Evolutionary conservation across 345 rosid genomes (phyloP).

Genomic region (Camelina neglecta): DNA sequence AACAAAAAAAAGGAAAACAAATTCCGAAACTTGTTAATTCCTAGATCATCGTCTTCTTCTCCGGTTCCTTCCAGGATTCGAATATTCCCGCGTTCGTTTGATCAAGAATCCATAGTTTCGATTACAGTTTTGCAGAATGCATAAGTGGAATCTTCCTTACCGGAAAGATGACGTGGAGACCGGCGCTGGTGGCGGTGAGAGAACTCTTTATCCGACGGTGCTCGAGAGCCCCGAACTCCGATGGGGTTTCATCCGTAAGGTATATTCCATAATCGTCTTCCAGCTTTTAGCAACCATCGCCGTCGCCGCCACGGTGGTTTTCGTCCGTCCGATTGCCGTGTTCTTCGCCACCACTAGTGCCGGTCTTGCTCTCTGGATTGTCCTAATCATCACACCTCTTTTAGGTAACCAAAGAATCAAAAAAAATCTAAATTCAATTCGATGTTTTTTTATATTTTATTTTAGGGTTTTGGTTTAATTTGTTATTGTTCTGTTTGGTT

Average conservation of each 20-base stretch:
- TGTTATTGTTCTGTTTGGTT: neutral
- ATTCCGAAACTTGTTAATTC: neutral
- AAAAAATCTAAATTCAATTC: neutral
- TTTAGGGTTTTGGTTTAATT: neutral
- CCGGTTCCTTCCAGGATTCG: neutral
- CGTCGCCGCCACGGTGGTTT: conserved; percentile 73
- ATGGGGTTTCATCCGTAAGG: conserved; percentile 83
- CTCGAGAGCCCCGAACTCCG: conserved; percentile 80
- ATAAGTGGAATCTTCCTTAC: conserved; percentile 55
- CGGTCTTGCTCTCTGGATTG: conserved; percentile 74
- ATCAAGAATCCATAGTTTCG: neutral
- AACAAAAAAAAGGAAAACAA: neutral
- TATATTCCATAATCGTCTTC: conserved; percentile 65
- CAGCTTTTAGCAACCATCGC: conserved; percentile 77
- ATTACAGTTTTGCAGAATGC: conserved; percentile 17
- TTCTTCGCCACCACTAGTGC: conserved; percentile 68
- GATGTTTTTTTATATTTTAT: neutral
- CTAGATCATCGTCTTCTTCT: neutral
- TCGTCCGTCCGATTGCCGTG: conserved; percentile 61
- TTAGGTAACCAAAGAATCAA: conserved; percentile 46
- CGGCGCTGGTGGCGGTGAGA: conserved; percentile 45
- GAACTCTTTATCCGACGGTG: conserved; percentile 81
- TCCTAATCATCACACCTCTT: conserved; percentile 68
- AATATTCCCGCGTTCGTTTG: conserved; percentile 1
- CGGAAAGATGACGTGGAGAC: conserved; percentile 67